Percentiles rank a stretch among this genome's conserved stretches.
These are phyloP conservation scores for Heracleum sosnowskyi DNA, from an alignment of 129 eudicot species.

Conservation along the genomic window DNA sequence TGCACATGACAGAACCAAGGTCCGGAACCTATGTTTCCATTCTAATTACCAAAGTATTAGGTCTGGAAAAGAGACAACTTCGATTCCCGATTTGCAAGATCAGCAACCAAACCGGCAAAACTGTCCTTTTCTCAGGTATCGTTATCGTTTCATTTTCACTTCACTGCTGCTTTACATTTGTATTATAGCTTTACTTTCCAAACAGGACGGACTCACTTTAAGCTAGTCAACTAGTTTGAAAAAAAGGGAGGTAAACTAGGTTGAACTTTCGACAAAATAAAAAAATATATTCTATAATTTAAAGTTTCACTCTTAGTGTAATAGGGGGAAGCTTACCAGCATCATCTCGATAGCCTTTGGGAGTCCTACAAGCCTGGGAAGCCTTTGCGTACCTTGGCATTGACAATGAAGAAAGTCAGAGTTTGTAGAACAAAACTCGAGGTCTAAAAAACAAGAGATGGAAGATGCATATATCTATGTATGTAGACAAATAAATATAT, in stretches of 20 bases:
- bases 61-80: neutral
- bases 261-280: neutral
- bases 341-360: slow-evolving; percentile 80
- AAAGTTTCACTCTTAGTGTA: neutral
- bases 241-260: neutral
- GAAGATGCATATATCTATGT: too few relatives aligned
- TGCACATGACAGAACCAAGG: too few relatives aligned
- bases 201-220: neutral
- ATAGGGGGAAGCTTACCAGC: slow-evolving; percentile 48
- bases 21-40: too few relatives aligned
- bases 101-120: neutral
- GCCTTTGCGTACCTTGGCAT: slow-evolving; percentile 82
- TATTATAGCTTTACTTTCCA: too few relatives aligned
- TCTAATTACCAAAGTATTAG: neutral
- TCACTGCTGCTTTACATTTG: neutral
- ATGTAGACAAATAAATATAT: neutral
- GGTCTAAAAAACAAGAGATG: neutral
- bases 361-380: slow-evolving; percentile 90
- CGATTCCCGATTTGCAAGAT: neutral
- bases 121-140: neutral
- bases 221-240: neutral
- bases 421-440: neutral
- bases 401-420: neutral
- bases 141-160: neutral
- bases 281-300: neutral